phyloP scores from a whole-genome alignment of 108 stramenopile species.

The Nitzschia inconspicua region DNA sequence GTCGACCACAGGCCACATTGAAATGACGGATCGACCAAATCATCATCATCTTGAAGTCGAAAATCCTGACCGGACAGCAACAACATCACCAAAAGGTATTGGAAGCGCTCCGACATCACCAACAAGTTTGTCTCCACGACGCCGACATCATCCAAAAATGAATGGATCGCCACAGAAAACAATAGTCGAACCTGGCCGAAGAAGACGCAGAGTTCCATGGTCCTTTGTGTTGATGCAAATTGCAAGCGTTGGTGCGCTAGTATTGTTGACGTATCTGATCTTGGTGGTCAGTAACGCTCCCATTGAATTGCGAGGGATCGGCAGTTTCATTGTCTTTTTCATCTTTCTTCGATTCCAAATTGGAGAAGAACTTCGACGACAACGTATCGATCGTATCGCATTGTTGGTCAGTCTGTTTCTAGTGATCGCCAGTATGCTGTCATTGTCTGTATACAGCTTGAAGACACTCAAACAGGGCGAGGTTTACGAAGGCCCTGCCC shows the following conservation, averaged over 20 bases:
- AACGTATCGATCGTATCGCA: slow-evolving; percentile 34
- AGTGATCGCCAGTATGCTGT: slow-evolving; percentile 33
- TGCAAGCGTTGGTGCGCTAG: slow-evolving; percentile 7
- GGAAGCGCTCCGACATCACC: neutral
- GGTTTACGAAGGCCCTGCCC: slow-evolving; percentile 44
- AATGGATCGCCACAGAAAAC: neutral
- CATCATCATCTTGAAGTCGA: neutral
- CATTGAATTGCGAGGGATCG: slow-evolving; percentile 12
- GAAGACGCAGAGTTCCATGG: slow-evolving; percentile 2
- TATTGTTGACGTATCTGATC: slow-evolving; percentile 38
- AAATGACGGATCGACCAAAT: neutral
- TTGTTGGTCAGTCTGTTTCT: slow-evolving; percentile 34
- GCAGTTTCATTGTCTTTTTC: slow-evolving; percentile 23
- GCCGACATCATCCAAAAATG: neutral
- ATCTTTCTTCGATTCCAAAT: slow-evolving; percentile 35
- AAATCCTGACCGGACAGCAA: slow-evolving; percentile 3
- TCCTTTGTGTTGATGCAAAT: slow-evolving; percentile 26
- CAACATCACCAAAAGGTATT: neutral
- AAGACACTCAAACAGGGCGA: slow-evolving; percentile 30
- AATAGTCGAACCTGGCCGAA: too few relatives aligned
- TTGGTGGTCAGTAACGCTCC: slow-evolving; percentile 27
- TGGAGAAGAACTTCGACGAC: slow-evolving; percentile 39
- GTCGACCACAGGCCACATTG: too few relatives aligned
- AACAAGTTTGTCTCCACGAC: neutral
- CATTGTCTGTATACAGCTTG: slow-evolving; percentile 22